Evolutionary conservation across 192 early-diverging fungal species (phyloP).

Genomic region (Coemansia sp.): DNA sequence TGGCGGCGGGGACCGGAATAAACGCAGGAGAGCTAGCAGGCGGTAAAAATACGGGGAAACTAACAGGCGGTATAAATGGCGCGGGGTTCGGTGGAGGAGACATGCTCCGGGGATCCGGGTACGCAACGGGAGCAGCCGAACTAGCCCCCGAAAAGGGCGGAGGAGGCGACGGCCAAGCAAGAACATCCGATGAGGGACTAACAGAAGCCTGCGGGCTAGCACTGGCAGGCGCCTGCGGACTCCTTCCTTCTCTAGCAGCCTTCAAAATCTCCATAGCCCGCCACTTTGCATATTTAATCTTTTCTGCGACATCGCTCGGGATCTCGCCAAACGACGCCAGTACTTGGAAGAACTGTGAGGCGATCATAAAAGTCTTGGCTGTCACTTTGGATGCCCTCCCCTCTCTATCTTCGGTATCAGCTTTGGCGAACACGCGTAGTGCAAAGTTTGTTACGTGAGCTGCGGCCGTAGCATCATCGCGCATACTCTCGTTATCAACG

Average conservation of each 20-base stretch:
- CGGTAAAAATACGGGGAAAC: constrained; percentile 10
- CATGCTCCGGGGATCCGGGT: not conserved
- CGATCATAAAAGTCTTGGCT: constrained; percentile 85
- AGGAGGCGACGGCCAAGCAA: constrained; percentile 37
- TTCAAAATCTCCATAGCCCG: constrained; percentile 94
- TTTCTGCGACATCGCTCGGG: constrained; percentile 68
- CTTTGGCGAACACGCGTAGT: constrained; percentile 82
- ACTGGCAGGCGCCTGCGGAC: constrained; percentile 48
- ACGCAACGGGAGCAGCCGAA: not conserved
- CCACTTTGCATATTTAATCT: constrained; percentile 96
- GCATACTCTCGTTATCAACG: constrained; percentile 66
- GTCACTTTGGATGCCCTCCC: constrained; percentile 82
- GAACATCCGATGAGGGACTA: not conserved
- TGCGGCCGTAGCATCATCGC: constrained; percentile 73
- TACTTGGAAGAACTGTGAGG: constrained; percentile 88
- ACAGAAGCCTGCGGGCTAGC: too few species aligned
- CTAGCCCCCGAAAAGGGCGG: too few species aligned
- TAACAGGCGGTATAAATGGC: not conserved
- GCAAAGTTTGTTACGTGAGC: constrained; percentile 90
- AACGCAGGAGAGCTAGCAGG: constrained; percentile 13
- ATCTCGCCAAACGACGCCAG: constrained; percentile 81
- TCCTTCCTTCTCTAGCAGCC: constrained; percentile 81
- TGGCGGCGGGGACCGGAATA: constrained; percentile 43
- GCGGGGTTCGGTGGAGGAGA: not conserved
- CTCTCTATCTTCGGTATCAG: constrained; percentile 88